Base-by-base conservation (phyloP, 805 yeast species). In the Starmera pachycereana region DNA sequence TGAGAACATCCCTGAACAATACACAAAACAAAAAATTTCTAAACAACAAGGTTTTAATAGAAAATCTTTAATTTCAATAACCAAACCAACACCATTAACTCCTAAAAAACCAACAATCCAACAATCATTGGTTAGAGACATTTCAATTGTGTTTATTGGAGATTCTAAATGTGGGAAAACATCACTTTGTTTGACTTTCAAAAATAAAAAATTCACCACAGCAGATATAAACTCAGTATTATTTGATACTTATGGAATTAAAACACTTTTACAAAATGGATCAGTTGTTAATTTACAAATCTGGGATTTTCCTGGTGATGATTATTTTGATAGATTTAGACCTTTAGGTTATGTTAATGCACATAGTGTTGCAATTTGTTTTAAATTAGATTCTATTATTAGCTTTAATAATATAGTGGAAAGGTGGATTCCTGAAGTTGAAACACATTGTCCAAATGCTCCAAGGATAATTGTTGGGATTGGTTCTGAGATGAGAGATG, bases 291-390 rank as follows among this genome's bases (percentile, higher is more conserved):
- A 57, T 29, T 45, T 54, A 35, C 48, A 45, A 32, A 58, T 66
- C n/a, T 66, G 70, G 69, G 71, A 66, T 53, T 57, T 66, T 36
- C 66, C 66, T 6, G 68, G 68, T 11, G 54, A 54, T 41, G 60
- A 60, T 19, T 52, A 46, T 36, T 61, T 53, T 57, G 71, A 66
- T 49, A 54, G 71, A 37, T 54, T 66, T 41, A 52, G 71, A 47
- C 71, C 71, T 4, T 58, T 63, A 51, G 61, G 59, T 7, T 66
- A 66, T 54, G 67, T 63, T 10, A 61, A 59, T 54, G 62, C 67
- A 27, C 54, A 58, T 37, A 62, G 57, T 33, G 56, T 64, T 31
- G 46, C 65, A 45, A 57, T 65, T 32, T 66, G 71, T 46, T 66
- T 66, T 54, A 56, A 57, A 8, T 51, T 63, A 29, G 60, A 54